phyloP scores from a whole-genome alignment of 2,329 filamentous ascomycete species.

The Pleurostoma richardsiae region DNA sequence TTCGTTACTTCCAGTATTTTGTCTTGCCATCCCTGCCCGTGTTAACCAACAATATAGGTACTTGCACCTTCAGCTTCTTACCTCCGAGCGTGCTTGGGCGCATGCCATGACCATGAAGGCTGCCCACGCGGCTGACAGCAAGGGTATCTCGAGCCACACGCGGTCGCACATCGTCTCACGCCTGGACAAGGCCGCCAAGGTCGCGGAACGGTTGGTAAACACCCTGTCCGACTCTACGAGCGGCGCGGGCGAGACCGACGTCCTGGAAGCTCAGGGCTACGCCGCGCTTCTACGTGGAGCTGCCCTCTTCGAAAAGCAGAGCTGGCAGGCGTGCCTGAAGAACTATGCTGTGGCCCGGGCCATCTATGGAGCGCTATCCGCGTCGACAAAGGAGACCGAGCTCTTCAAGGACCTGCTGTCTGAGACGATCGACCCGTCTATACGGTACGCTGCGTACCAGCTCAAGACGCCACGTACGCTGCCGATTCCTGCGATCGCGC shows the following conservation, averaged over 20 bases:
- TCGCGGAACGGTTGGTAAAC: constrained; percentile 62
- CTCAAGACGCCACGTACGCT: constrained; percentile 81
- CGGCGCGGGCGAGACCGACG: constrained; percentile 62
- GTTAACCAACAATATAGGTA: constrained; percentile 45
- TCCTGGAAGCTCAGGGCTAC: constrained; percentile 85
- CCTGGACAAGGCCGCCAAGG: constrained; percentile 70
- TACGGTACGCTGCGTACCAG: constrained; percentile 92
- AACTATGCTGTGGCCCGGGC: constrained; percentile 73
- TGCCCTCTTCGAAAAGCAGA: constrained; percentile 79
- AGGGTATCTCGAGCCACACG: constrained; percentile 72
- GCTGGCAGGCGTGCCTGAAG: constrained; percentile 73
- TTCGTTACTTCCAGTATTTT: constrained; percentile 38
- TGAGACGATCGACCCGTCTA: constrained; percentile 84
- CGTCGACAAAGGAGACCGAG: constrained; percentile 59
- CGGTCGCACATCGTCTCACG: constrained; percentile 87
- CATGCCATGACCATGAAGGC: constrained; percentile 94
- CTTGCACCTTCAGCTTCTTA: constrained; percentile 74
- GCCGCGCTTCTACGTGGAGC: constrained; percentile 70
- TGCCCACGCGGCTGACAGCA: constrained; percentile 70
- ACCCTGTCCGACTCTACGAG: constrained; percentile 62
- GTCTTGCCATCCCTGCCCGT: not conserved
- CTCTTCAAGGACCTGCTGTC: constrained; percentile 81
- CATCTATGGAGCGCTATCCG: constrained; percentile 73
- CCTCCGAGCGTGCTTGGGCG: constrained; percentile 88
- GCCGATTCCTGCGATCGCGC: constrained; percentile 72